Evolutionary conservation across 2,329 filamentous ascomycete genomes (phyloP).

Genomic region (Lasiodiplodia sp.): DNA sequence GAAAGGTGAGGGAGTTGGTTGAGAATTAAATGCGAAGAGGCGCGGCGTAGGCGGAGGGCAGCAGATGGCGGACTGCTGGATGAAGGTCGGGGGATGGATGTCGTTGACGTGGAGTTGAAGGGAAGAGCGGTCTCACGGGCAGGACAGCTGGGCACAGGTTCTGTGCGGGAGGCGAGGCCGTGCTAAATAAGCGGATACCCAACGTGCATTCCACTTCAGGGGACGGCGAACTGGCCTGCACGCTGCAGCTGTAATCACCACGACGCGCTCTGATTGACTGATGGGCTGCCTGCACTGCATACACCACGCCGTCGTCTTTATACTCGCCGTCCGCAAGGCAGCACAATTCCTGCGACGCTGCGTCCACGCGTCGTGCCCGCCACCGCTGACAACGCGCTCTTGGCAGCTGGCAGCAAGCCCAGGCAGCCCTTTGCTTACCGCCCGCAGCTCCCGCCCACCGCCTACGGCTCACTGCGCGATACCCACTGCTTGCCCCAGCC

Average conservation of each 20-base stretch:
- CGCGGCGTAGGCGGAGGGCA: slow-evolving; percentile 36
- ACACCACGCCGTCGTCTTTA: background rate
- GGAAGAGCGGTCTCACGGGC: slow-evolving; percentile 49
- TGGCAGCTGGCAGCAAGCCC: slow-evolving; percentile 13
- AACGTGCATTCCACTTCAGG: slow-evolving; percentile 30
- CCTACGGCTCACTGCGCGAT: slow-evolving; percentile 5
- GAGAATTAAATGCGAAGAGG: slow-evolving; percentile 35
- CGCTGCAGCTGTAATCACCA: slow-evolving; percentile 23
- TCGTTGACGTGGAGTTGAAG: slow-evolving; percentile 36
- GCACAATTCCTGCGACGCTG: slow-evolving; percentile 22
- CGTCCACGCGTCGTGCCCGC: slow-evolving; percentile 29
- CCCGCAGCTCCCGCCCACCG: slow-evolving; percentile 26
- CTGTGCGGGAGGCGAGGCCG: slow-evolving; percentile 50
- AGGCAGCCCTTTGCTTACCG: slow-evolving; percentile 20
- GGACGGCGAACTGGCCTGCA: slow-evolving; percentile 30
- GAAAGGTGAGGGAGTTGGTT: slow-evolving; percentile 32
- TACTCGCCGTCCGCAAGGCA: slow-evolving; percentile 9
- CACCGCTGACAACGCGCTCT: slow-evolving; percentile 25
- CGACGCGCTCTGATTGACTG: slow-evolving; percentile 13
- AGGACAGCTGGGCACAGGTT: slow-evolving; percentile 39
- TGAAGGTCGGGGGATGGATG: slow-evolving; percentile 28
- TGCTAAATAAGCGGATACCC: slow-evolving; percentile 51
- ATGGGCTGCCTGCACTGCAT: background rate
- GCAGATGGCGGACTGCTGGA: slow-evolving; percentile 30
- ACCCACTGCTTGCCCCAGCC: slow-evolving; percentile 20